Base-by-base conservation (phyloP, 306 rosid species). In the Fragaria nilgerrensis region DNA sequence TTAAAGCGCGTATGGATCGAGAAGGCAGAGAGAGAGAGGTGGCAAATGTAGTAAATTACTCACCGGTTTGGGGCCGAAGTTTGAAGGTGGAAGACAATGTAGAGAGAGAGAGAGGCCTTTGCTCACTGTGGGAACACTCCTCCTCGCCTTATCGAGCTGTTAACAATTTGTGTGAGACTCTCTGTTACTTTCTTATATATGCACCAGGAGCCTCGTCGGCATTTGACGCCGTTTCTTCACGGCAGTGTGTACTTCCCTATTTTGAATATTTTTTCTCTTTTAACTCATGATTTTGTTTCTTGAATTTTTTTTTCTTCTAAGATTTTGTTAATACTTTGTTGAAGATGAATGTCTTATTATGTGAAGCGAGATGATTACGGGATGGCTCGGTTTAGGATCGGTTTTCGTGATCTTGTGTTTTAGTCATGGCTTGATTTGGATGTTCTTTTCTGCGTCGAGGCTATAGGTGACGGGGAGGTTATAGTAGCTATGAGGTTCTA, bases 221-320 rank as follows among this genome's bases (percentile, higher is more conserved):
- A 68, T 55, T 55, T 80, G 78, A 79, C 96, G 86, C 84, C 93
- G 93, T 85, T 81, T 75, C 70, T 72, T 91, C 67, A 89, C 95
- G 91, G 77, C n/a, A 55, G 32, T 9, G 11, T 2, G 5, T 9
- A 5, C 4, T 9, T 9, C 32, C 11, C 17, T 11, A 23, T 23
- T 58, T 23, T 55, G 25, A 9, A 55, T 20, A 2, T 15, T 16
- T 16, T 50, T 17, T 5, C 6, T 2, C 4, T 15, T 41, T 47
- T 13, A 14, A 47, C 17, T 45, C 49, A 13, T 12, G 48, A 10
- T 11, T 50, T 1, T 41, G 7, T 41, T 41, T 56, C 9, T 56
- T 52, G 7, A 7, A 50, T 5, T 19, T 14, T 15, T 13, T 8
- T 1, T 8, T 41, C 44, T 37, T 15, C 7, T 49, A 15, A 0